Base-by-base conservation (phyloP, 2,329 filamentous ascomycete genomes). In the Colletotrichum australisinense region DNA sequence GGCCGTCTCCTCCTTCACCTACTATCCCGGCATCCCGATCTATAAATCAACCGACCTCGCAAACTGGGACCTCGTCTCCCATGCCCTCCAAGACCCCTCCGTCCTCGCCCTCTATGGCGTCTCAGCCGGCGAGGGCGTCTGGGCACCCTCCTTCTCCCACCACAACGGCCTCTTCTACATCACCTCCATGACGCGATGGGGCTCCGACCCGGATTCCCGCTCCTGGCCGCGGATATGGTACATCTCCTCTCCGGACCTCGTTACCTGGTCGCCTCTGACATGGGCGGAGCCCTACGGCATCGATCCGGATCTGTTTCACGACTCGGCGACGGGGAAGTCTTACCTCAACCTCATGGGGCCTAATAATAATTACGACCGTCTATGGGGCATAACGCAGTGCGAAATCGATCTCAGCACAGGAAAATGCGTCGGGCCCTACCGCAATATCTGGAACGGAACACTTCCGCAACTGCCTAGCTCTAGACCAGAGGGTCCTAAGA, bases 21-120 rank as follows among this genome's bases (percentile, higher is more conserved):
- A 90, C 12, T 91, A 91, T 75, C 84, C 90, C 0, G 89, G 90
- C 30, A 81, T 85, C 0, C 86, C 88, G 60, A 79, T 81, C 46
- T 80, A 80, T 66, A 78, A 78, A 24, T 83, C 81, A 7, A 79
- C 78, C 30, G 80, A 84, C 64, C 76, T 68, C 5, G 62, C 49
- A 4, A 63, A 63, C 38, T 71, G 67, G 67, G 62, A 71, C 22
- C 62, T 73, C 35, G 57, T 58, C 5, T 71, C 62, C 3, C 67
- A 66, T 35, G 67, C 62, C 4, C 56, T 70, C 22, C 66, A 73
- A 22, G 65, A 67, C 12, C 67, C 71, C 2, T 46, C 49, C 6
- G 49, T 66, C 28, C 46, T 73, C 22, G 67, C 71, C 8, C 52
- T 71, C 22, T 66, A 73, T 16, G 67, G 62, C 35, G 46, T 73